A percentile compares a stretch with the other conserved stretches of the same genome.
phyloP scores from a whole-genome alignment of 2,329 filamentous ascomycete species.

The Tolypocladium ovalisporum region DNA sequence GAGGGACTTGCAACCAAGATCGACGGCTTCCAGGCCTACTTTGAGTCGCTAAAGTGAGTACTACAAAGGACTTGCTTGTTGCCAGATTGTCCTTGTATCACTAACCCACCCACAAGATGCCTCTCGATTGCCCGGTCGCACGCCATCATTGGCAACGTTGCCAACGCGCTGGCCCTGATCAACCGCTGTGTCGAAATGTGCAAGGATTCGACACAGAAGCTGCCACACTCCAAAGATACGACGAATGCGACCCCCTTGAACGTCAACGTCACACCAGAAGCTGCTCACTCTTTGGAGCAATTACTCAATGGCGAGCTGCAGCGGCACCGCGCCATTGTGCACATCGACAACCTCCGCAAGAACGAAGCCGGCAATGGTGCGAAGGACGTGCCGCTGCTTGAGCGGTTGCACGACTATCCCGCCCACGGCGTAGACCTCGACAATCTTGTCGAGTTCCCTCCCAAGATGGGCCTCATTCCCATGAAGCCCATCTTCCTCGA shows the following conservation, averaged over 20 bases:
- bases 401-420: slow-evolving; percentile 68
- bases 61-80: not conserved
- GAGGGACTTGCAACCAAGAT: slow-evolving; percentile 64
- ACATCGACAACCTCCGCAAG: slow-evolving; percentile 58
- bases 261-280: slow-evolving; percentile 52
- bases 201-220: slow-evolving; percentile 37
- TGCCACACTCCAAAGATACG: slow-evolving; percentile 25
- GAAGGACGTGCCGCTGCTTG: slow-evolving; percentile 48
- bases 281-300: slow-evolving; percentile 46
- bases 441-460: slow-evolving; percentile 80
- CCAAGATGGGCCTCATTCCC: slow-evolving; percentile 69
- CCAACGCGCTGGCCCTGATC: slow-evolving; percentile 78
- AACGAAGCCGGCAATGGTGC: slow-evolving; percentile 18
- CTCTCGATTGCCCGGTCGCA: slow-evolving; percentile 81
- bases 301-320: slow-evolving; percentile 63
- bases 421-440: slow-evolving; percentile 58
- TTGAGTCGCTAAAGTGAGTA: slow-evolving; percentile 72
- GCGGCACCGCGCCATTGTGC: slow-evolving; percentile 75
- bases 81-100: not conserved
- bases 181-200: slow-evolving; percentile 58
- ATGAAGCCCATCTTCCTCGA: slow-evolving; percentile 95
- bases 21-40: slow-evolving; percentile 71
- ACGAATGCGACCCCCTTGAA: slow-evolving; percentile 37
- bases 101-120: slow-evolving; percentile 39
- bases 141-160: slow-evolving; percentile 56